Base-by-base conservation (phyloP, 768 basidiomycete species). In the Suillus decipiens region DNA sequence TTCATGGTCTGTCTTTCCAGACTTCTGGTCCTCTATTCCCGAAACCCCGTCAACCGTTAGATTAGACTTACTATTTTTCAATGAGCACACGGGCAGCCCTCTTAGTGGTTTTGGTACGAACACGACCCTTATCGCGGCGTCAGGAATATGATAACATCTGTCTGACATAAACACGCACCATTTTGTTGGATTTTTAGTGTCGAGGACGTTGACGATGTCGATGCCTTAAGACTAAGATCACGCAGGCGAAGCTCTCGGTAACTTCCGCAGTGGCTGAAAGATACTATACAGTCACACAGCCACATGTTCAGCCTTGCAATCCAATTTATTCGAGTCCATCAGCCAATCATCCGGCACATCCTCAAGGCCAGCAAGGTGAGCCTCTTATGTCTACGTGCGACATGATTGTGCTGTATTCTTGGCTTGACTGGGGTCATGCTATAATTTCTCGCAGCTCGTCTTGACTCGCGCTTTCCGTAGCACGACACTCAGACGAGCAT, bases 61-160 rank as follows among this genome's bases (percentile, higher is more conserved):
- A 37, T 19, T 39, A 42, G 14, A 84, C 92, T 76, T 73, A 93
- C 92, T 98, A 99, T 87, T 98, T 98, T 87, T 99, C 97, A 75
- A 99, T 99, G 80, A 99, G 86, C 72, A 96, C 94, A 67, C 97
- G 90, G 69, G 96, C 98, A 75, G 97, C 96, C 83, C 96, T 93
- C 87, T 99, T 99, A 76, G 96, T 96, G 68, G 97, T 99, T 84
- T 99, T 99, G 73, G 97, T 99, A 77, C 97, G 93, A 82, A 99
- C 96, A 75, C 97, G 95, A 79, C 97, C 97, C 97, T 98, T 22
- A 43, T 5, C 61, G 12, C 19, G 33, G 17, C 8, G 22, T 34
- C 19, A 6, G 48, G 66, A 60, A 24, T n/a, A n/a, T 41, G 53
- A 34, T 8, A 62, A 63, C 68, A 62, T 72, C 10, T 61, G 62